Base-by-base conservation (phyloP, 176 grass and related monocot species). In the Musa schizocarpa region DNA sequence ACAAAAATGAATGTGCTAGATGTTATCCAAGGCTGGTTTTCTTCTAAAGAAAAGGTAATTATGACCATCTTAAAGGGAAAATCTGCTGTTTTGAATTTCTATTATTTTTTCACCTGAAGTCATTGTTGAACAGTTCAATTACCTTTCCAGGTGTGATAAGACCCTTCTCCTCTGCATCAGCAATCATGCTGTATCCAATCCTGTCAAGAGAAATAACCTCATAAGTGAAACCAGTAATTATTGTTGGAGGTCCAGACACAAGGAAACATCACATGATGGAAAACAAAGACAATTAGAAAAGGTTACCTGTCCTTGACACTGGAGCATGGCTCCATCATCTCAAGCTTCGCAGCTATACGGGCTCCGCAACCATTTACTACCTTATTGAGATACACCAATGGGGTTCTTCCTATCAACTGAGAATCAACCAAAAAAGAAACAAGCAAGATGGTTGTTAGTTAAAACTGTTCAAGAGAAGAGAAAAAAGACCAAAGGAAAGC, bases 321-420 rank as follows among this genome's bases (percentile, higher is more conserved):
- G 22, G 85, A 87, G 52, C 85, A 83, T 22, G 85, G 85, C 57
- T 87, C 81, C 85, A 87, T 87, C 61, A 78, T 80, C 73, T 87
- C 85, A 16, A 87, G 81, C 72, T 87, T 87, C 3, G 81, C 85
- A 34, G 85, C 85, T 23, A 87, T 74, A 8, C 77, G 85, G 69
- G 81, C 81, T 29, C 11, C 21, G 21, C 85, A 87, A 17, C 81
- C 81, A 77, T 49, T 67, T 29, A 80, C 73, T 19, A 87, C 81
- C 51, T 87, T 83, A 67, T 83, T 87, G 13, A 87, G 78, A 76
- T 87, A 87, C 58, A 87, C 85, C 51, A 87, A 19, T 50, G 85
- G 85, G 13, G 85, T 87, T 9, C 77, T 87, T 23, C 85, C 85
- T 59, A 87, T 81, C 73, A 87, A 83, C 85, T 87, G 72, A 52